Base-by-base conservation (phyloP, 2,329 filamentous ascomycete species). In the Ceratocystis colombiana region DNA sequence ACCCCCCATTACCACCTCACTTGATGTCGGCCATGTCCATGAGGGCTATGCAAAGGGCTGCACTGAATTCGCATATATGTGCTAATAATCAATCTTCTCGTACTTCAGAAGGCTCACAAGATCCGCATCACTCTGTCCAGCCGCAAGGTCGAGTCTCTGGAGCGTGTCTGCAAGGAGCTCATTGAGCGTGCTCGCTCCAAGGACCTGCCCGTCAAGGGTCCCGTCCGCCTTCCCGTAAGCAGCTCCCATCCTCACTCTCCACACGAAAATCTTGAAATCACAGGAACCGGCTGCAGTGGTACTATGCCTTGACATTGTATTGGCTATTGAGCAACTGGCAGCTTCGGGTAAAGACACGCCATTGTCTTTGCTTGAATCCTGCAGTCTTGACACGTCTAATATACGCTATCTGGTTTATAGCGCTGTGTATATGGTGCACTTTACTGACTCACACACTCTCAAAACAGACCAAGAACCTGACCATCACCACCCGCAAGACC, bases 141-240 rank as follows among this genome's bases (percentile, higher is more conserved):
- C 75, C 89, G 90, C 83, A 96, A 96, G 83, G 93, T 97, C 77
- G 82, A 87, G 77, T 87, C 91, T 73, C 90, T 97, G 77, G 94
- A 97, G 87, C 96, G 96, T 84, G 93, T 97, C 78, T 96, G 90
- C 86, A 83, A 86, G 77, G 94, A 97, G 84, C 89, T 99, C 78
- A 92, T 97, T 79, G 94, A 99, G 82, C 93, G 94, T 77, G 91
- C 94, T 77, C 96, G 96, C 85, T 87, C 83, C 84, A 99, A 99
- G 92, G 91, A 95, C 78, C 89, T 99, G 76, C 88, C 89, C 78
- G 90, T 96, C 83, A 97, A 97, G 88, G 93, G 94, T 76, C 91
- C 93, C 77, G 93, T 97, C 80, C 91, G 93, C 76, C 88, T 96
- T 75, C 69, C 69, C 63, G 66, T 67, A 67, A 57, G 65, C 46